Evolutionary conservation across 2,329 filamentous ascomycete species (phyloP).

Genomic region (Pezicula neosporulosa): DNA sequence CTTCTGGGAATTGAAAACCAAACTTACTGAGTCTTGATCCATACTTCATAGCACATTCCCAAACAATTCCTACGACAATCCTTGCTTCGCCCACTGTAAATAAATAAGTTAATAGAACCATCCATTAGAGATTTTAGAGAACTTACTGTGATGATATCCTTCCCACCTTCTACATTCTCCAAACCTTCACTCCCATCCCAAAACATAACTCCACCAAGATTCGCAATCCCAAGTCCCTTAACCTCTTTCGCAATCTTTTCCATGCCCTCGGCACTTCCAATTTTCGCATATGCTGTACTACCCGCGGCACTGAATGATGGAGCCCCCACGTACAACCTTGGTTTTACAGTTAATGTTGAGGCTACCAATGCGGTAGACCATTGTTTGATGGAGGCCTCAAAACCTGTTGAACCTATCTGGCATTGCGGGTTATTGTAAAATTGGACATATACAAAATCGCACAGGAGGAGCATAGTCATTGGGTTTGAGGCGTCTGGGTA

Average conservation of each 20-base stretch:
- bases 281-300: constrained; percentile 28
- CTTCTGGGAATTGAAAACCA: no score
- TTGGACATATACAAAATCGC: constrained; percentile 37
- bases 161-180: constrained; percentile 23
- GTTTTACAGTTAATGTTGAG: constrained; percentile 8
- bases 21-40: background rate
- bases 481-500: constrained; percentile 33
- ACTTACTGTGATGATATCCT: constrained; percentile 16
- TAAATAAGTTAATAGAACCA: background rate
- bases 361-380: constrained; percentile 28
- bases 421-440: constrained; percentile 38
- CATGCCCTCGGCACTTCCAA: constrained; percentile 21
- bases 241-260: constrained; percentile 25
- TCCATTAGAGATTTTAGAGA: background rate
- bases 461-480: constrained; percentile 24
- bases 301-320: constrained; percentile 25
- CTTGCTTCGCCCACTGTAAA: constrained; percentile 17
- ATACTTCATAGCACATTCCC: background rate
- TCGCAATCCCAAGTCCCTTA: constrained; percentile 22
- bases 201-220: constrained; percentile 37
- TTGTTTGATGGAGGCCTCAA: constrained; percentile 22
- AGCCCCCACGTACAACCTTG: constrained; percentile 33
- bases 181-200: constrained; percentile 31
- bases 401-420: constrained; percentile 25
- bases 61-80: constrained; percentile 4